These are phyloP conservation scores for Diaporthe sp. DNA, from an alignment of 2,329 filamentous ascomycete species.

Conservation along the genomic window DNA sequence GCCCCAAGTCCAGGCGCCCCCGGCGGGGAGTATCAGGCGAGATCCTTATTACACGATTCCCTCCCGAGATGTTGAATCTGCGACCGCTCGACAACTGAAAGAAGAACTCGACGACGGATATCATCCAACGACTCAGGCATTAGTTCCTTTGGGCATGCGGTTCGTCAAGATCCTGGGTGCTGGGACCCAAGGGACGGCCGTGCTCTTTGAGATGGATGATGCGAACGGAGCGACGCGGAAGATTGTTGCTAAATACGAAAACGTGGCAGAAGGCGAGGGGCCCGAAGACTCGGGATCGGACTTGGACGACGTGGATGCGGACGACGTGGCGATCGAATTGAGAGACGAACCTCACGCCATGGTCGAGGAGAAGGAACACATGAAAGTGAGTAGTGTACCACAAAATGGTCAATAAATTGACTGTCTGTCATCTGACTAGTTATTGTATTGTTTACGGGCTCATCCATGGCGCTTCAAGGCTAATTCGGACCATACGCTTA, in stretches of 20 bases:
- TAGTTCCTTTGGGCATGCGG: neutral
- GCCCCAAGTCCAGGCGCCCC: too few species aligned
- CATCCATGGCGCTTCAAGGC: neutral
- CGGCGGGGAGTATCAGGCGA: neutral
- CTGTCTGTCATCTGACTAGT: neutral
- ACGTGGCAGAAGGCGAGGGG: neutral
- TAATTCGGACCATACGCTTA: neutral
- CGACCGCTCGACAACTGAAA: neutral
- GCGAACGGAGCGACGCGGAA: neutral
- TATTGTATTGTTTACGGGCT: neutral
- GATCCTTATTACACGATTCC: neutral
- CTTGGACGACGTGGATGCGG: neutral
- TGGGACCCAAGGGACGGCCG: slow-evolving; percentile 3
- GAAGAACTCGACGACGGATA: neutral
- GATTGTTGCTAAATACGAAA: slow-evolving; percentile 9
- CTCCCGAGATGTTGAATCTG: neutral
- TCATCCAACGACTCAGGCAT: neutral
- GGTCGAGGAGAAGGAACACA: neutral
- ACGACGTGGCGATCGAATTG: too few species aligned
- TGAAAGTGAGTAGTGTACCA: neutral
- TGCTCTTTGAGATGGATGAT: slow-evolving; percentile 9
- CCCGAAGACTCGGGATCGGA: neutral
- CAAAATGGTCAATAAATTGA: neutral
- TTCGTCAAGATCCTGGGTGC: slow-evolving; percentile 9
- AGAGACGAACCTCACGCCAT: neutral